A percentile compares a stretch with the other conserved stretches of the same genome.
These are phyloP conservation scores for Ganoderma leucocontextum DNA, from an alignment of 1,284 basidiomycete genomes.

Conservation along the genomic window DNA sequence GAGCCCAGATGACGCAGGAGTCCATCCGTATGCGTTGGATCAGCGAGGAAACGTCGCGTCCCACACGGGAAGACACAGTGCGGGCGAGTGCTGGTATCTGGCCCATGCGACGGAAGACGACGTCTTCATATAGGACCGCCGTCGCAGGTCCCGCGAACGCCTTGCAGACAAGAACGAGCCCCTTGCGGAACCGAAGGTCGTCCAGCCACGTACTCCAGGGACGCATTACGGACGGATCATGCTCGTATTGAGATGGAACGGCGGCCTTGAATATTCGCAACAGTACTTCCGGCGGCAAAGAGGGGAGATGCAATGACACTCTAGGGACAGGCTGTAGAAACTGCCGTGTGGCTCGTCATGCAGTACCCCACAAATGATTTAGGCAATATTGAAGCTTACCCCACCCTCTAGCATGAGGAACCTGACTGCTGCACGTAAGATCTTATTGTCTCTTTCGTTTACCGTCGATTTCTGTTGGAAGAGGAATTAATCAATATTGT, in stretches of 20 bases:
- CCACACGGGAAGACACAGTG: constrained; percentile 10
- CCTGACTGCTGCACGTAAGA: constrained; percentile 14
- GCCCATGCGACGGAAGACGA: constrained; percentile 27
- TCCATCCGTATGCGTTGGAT: constrained; percentile 25
- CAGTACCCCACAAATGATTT: background rate
- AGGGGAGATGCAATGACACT: background rate
- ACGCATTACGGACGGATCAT: constrained; percentile 21
- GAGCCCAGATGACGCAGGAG: constrained; percentile 19
- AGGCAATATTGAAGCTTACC: background rate
- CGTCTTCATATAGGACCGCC: constrained; percentile 25
- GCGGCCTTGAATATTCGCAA: constrained; percentile 22
- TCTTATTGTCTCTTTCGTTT: background rate
- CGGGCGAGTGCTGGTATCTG: constrained; percentile 25
- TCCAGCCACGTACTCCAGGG: constrained; percentile 14
- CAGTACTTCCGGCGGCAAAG: constrained; percentile 21
- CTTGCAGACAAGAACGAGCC: constrained; percentile 24
- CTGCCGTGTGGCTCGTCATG: background rate
- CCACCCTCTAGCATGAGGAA: constrained; percentile 22
- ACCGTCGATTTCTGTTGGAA: background rate
- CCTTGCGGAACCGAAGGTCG: constrained; percentile 25
- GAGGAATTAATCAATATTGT: background rate
- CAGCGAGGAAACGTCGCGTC: constrained; percentile 4
- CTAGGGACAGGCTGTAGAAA: constrained; percentile 8
- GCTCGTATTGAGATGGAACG: constrained; percentile 13
- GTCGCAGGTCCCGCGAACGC: constrained; percentile 22